Percentiles rank a stretch among this genome's conserved stretches.
phyloP scores from a whole-genome alignment of 306 rosid genomes.

The Ceratonia siliqua region DNA sequence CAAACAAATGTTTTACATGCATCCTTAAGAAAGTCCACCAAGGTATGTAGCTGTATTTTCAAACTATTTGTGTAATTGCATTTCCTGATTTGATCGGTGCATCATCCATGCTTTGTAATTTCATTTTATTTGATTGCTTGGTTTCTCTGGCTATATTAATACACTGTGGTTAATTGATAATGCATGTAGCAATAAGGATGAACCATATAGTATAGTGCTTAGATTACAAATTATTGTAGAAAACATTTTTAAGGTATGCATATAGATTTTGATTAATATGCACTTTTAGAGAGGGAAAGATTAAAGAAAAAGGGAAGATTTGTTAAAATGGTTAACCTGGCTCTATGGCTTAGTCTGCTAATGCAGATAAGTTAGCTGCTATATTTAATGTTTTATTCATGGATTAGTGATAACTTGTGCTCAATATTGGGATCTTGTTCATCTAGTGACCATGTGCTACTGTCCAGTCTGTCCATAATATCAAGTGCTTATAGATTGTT shows the following conservation, averaged over 20 bases:
- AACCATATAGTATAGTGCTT: neutral
- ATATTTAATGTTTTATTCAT: neutral
- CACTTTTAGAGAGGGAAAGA: neutral
- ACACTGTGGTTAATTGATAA: neutral
- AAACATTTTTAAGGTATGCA: neutral
- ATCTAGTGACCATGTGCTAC: conserved; percentile 17
- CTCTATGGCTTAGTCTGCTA: neutral
- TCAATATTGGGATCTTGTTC: neutral
- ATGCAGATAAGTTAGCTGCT: conserved; percentile 7
- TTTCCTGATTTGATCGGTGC: conserved; percentile 20
- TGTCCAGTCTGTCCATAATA: neutral
- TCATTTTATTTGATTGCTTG: conserved; percentile 3
- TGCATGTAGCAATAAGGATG: neutral
- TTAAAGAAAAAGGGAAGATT: neutral
- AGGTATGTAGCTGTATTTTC: conserved; percentile 50
- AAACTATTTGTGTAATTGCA: neutral
- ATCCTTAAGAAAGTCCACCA: conserved; percentile 52
- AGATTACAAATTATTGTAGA: neutral
- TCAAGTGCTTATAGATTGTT: conserved; percentile 16
- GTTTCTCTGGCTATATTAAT: neutral
- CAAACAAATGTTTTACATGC: conserved; percentile 42
- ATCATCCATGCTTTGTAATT: conserved; percentile 23
- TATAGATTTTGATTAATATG: neutral
- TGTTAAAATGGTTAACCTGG: neutral
- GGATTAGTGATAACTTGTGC: conserved; percentile 10